Percentiles rank a stretch among this genome's conserved stretches.
Conservation (phyloP, 2,329 filamentous ascomycete genomes). For the Immersiporthe knoxdaviesiana region DNA sequence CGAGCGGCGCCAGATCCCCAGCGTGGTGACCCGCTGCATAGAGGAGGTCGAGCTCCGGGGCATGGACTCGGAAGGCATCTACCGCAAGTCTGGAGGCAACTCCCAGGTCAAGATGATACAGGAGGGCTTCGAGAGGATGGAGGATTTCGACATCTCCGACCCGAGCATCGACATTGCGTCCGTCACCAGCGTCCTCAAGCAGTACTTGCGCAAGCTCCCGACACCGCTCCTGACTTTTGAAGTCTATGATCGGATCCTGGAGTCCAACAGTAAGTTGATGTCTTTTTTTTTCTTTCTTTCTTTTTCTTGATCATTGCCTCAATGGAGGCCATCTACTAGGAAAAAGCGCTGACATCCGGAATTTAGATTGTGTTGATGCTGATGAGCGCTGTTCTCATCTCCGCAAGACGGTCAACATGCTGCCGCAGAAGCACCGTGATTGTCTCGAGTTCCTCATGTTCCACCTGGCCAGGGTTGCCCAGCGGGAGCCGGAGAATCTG, state of each 20-base stretch:
- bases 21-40: conserved; percentile 90
- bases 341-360: neutral
- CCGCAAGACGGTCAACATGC: conserved; percentile 71
- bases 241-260: conserved; percentile 86
- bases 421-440: conserved; percentile 84
- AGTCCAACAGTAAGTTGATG: conserved; percentile 68
- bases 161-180: conserved; percentile 93
- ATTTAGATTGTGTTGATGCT: conserved; percentile 62
- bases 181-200: conserved; percentile 92
- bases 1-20: conserved; percentile 87
- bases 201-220: conserved; percentile 94
- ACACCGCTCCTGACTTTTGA: conserved; percentile 89
- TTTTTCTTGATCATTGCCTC: neutral
- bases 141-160: conserved; percentile 91
- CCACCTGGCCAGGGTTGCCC: conserved; percentile 85
- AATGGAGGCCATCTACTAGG: neutral
- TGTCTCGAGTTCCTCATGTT: conserved; percentile 93
- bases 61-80: conserved; percentile 97
- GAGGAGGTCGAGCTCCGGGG: conserved; percentile 94
- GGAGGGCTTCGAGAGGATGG: conserved; percentile 84
- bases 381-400: conserved; percentile 72
- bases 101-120: conserved; percentile 89
- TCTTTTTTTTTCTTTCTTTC: neutral
- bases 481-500: conserved; percentile 81
- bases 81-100: conserved; percentile 93